Evolutionary conservation across 768 basidiomycete genomes (phyloP).

Genomic region (Macrolepiota dolichaula): DNA sequence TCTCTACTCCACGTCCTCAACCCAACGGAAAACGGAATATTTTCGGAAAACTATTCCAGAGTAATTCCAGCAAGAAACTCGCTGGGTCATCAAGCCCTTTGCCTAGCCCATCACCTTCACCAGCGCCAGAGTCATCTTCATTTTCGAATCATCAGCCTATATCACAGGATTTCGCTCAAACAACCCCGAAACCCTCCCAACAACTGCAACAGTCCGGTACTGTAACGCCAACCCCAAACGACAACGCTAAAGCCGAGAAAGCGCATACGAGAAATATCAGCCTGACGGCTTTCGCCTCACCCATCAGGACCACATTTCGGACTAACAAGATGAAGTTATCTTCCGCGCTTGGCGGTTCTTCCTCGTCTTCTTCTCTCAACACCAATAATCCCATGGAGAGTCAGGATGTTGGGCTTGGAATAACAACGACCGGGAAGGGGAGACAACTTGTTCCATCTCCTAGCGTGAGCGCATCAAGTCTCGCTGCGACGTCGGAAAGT

Average conservation of each 20-base stretch:
- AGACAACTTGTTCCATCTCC: not conserved
- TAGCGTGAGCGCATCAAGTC: conserved; percentile 9
- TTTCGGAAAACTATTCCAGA: conserved; percentile 72
- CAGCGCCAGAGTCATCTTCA: not conserved
- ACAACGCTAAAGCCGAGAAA: conserved; percentile 14
- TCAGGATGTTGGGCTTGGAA: not conserved
- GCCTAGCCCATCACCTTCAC: not conserved
- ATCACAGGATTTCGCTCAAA: not conserved
- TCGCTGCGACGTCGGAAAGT: conserved; percentile 4
- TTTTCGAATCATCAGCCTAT: not conserved
- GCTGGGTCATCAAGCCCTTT: conserved; percentile 12
- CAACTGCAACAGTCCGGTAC: conserved; percentile 10
- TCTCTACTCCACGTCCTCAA: conserved; percentile 19
- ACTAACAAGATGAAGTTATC: conserved; percentile 24
- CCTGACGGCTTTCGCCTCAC: conserved; percentile 20
- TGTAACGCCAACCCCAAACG: conserved; percentile 13
- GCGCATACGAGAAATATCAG: conserved; percentile 24
- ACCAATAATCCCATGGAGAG: not conserved
- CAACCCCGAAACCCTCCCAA: conserved; percentile 8
- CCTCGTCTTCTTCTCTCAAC: conserved; percentile 6
- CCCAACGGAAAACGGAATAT: conserved; percentile 48
- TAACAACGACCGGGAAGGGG: not conserved
- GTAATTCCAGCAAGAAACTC: conserved; percentile 7
- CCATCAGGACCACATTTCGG: conserved; percentile 24
- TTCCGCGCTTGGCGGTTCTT: conserved; percentile 12